These are phyloP conservation scores for Nigrospora osmanthi DNA, from an alignment of 2,329 filamentous ascomycete genomes.

Conservation along the genomic window DNA sequence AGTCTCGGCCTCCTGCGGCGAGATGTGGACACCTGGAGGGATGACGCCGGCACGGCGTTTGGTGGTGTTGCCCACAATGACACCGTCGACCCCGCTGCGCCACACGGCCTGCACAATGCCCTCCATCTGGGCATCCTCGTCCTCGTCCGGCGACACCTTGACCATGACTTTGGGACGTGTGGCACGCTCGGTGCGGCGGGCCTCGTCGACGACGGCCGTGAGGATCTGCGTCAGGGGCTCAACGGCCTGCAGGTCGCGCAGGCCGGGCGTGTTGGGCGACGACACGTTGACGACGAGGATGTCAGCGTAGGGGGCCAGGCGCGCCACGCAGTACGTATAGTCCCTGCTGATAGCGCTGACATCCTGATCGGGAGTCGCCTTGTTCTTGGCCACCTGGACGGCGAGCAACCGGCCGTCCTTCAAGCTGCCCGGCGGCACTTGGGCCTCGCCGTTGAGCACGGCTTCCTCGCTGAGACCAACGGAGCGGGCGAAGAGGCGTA, in stretches of 20 bases:
- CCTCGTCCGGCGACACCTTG: conserved; percentile 95
- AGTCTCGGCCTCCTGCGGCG: conserved; percentile 56
- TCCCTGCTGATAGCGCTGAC: conserved; percentile 71
- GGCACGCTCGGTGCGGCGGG: conserved; percentile 59
- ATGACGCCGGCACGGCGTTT: conserved; percentile 69
- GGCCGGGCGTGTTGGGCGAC: conserved; percentile 88
- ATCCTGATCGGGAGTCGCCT: conserved; percentile 77
- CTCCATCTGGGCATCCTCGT: conserved; percentile 72
- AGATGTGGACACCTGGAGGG: conserved; percentile 58
- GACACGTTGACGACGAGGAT: conserved; percentile 98
- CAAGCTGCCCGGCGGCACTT: conserved; percentile 77
- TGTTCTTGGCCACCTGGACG: conserved; percentile 97
- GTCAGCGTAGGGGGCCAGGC: conserved; percentile 81
- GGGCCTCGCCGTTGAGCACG: conserved; percentile 70
- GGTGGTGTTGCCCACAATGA: conserved; percentile 97
- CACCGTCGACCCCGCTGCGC: conserved; percentile 79
- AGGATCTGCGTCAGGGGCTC: conserved; percentile 78
- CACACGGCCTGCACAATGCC: conserved; percentile 84
- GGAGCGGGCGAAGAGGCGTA: conserved; percentile 67
- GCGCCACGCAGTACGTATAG: conserved; percentile 84
- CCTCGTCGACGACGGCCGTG: conserved; percentile 73
- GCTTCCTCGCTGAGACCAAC: conserved; percentile 63
- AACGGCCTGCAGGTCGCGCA: conserved; percentile 77
- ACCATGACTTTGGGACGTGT: conserved; percentile 84
- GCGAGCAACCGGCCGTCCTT: conserved; percentile 68